Evolutionary conservation across 1,139 yeast species (phyloP), one percentile per base, ranked within the genome.

Genomic region (Casaregolazyma lundiana): DNA sequence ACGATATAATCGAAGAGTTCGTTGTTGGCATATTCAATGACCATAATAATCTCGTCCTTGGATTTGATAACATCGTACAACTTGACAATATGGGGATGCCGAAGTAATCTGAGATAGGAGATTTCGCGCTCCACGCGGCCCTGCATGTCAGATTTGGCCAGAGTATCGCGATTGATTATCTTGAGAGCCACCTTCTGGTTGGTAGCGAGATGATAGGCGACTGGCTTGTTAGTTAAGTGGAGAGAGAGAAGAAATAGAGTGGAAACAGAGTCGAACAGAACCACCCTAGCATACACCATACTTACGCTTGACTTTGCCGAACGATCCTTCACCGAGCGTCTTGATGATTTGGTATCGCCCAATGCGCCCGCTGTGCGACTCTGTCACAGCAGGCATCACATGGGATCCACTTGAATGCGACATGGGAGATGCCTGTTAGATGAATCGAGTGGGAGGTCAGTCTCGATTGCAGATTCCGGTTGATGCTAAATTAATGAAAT

Each of bases 71-170:
- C 98, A 66, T 92, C 98, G 68, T 90, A 92, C 50, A 92, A 75
- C 67, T 92, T 92, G 70, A 92, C 92, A 65, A 92, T 92, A 66
- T 92, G 98, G 4, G 97, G 98, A 65, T 92, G 98, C 67, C 97
- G 80, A 53, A 92, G 75, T 50, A 92, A 72, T 49, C 97, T 73
- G 56, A 92, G 74, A 65, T 92, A 92, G 6, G 95, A 84, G 50
- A 92, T 92, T 65, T 92, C 98, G 57, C 98, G 75, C 69, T 92
- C 98, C 29, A 92, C 83, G 51, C 98, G 74, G 24, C 97, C 97
- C 63, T 92, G 97, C 98, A 92, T 92, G 67, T 92, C 98, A 6
- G 90, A 80, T 64, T 92, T 92, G 46, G 97, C 96, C 62, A 92
- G 73, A 0, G 97, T 89, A 68, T 89, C 90, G 54, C 96, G 75